These are phyloP conservation scores for Verticillium tricorpus DNA, from an alignment of 2,329 filamentous ascomycete species.

Conservation along the genomic window DNA sequence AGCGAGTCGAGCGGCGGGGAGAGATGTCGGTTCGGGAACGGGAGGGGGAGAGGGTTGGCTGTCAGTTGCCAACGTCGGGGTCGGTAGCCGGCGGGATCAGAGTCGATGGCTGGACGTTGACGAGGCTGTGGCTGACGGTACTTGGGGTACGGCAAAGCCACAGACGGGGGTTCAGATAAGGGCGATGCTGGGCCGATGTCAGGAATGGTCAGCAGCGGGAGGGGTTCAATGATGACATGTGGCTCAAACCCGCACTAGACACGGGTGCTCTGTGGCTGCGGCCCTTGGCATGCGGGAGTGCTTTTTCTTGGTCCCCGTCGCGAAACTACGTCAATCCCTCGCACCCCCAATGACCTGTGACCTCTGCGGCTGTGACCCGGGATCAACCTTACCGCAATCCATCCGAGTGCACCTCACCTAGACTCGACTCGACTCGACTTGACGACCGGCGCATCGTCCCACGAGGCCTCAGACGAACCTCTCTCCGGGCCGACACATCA, in stretches of 20 bases:
- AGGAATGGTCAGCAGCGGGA: background rate
- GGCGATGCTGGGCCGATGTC: background rate
- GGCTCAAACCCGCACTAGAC: background rate
- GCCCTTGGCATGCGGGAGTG: conserved; percentile 3
- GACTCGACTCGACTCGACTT: conserved; percentile 2
- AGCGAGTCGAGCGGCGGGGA: background rate
- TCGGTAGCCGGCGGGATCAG: background rate
- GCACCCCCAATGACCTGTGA: background rate
- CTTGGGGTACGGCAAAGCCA: background rate
- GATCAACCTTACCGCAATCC: background rate
- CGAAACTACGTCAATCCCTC: conserved; percentile 4
- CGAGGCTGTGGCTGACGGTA: background rate
- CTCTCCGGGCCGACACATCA: background rate
- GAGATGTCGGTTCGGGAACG: conserved; percentile 2
- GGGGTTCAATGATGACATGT: background rate
- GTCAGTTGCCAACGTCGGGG: background rate
- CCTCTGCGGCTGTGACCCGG: background rate
- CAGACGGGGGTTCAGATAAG: background rate
- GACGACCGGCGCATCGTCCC: background rate
- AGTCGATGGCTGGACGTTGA: background rate
- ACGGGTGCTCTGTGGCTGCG: background rate
- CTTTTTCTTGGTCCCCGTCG: conserved; percentile 2
- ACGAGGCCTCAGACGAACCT: background rate
- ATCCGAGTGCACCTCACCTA: background rate
- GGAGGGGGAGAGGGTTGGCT: background rate